Evolutionary conservation across 305 asterid genomes (phyloP).

Genomic region (Ilex paraguariensis): DNA sequence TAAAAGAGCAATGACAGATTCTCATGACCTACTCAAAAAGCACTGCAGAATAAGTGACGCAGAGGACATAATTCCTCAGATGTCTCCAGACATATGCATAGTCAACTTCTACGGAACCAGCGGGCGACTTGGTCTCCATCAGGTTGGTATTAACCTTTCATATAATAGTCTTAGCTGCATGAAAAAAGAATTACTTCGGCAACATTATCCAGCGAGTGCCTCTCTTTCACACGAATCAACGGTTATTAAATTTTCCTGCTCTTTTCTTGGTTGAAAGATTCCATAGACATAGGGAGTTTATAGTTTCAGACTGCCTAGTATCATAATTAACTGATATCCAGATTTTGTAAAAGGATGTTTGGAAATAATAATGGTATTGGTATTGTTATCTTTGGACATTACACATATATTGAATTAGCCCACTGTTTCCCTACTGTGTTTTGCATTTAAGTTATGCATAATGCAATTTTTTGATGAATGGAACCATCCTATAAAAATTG

Average conservation of each 20-base stretch:
- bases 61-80: constrained; percentile 41
- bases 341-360: too few relatives aligned
- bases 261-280: neutral
- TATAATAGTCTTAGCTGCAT: neutral
- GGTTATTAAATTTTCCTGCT: neutral
- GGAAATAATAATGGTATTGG: too few relatives aligned
- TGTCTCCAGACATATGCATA: constrained; percentile 62
- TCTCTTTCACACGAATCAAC: too few relatives aligned
- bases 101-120: constrained; percentile 44
- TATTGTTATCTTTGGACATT: too few relatives aligned
- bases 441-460: too few relatives aligned
- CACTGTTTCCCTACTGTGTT: too few relatives aligned
- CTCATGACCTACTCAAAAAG: constrained; percentile 31
- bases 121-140: constrained; percentile 71
- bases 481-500: too few relatives aligned
- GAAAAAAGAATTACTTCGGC: too few relatives aligned
- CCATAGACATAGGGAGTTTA: neutral
- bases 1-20: constrained; percentile 26
- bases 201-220: too few relatives aligned
- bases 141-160: constrained; percentile 26
- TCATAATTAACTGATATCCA: too few relatives aligned
- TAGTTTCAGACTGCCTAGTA: neutral
- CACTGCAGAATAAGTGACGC: constrained; percentile 6
- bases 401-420: too few relatives aligned
- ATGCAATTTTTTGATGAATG: too few relatives aligned